Evolutionary conservation across 139 green algal species (phyloP).

Genomic region (Tetradesmus obliquus): DNA sequence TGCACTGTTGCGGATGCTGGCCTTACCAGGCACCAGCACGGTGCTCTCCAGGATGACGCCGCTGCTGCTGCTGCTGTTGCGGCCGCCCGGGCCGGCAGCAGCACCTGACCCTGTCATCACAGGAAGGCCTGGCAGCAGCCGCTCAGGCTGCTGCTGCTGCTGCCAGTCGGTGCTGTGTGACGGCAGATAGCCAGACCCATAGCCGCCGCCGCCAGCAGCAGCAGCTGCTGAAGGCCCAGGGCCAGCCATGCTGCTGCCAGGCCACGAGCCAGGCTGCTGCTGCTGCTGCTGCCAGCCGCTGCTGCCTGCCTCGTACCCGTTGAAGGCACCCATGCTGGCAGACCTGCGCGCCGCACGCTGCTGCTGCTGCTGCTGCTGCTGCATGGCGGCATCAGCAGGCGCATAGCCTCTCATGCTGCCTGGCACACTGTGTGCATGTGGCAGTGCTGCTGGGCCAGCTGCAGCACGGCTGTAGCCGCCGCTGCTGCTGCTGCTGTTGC

Average conservation of each 20-base stretch:
- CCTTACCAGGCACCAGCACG: neutral
- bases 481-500: neutral
- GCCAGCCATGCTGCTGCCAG: neutral
- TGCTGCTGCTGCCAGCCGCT: neutral
- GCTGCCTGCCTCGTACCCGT: neutral
- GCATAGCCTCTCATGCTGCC: neutral
- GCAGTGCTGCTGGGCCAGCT: neutral
- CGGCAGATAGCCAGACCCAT: neutral
- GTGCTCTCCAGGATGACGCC: neutral
- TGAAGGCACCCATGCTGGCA: neutral
- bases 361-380: slow-evolving; percentile 1
- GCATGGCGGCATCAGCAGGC: neutral
- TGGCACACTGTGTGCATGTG: neutral
- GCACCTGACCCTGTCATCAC: neutral
- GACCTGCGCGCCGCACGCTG: neutral
- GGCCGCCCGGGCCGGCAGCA: neutral
- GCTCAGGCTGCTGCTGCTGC: neutral
- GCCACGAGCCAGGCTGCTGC: neutral
- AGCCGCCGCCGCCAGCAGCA: neutral
- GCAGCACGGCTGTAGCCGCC: neutral
- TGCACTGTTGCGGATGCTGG: neutral
- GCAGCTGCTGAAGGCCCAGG: neutral
- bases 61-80: neutral
- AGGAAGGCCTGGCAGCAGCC: neutral
- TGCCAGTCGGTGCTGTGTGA: neutral